phyloP scores from a whole-genome alignment of 805 yeast species.

The Candida cerambycidarum region DNA sequence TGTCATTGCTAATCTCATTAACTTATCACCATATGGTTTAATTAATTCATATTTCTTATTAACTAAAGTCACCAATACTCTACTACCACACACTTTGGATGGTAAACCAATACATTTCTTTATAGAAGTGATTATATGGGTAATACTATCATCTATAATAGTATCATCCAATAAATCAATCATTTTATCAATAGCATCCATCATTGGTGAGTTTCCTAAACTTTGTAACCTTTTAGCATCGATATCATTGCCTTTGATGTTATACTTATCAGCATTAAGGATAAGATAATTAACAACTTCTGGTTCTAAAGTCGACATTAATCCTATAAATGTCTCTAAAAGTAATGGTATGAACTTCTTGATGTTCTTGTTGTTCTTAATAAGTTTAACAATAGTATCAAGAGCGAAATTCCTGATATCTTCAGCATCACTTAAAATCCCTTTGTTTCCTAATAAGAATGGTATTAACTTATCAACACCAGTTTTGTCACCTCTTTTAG shows the following conservation, averaged over 20 bases:
- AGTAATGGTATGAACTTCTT: slow-evolving; percentile 69
- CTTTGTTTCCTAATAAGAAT: slow-evolving; percentile 74
- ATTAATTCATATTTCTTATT: slow-evolving; percentile 49
- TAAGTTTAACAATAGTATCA: slow-evolving; percentile 67
- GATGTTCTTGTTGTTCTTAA: slow-evolving; percentile 59
- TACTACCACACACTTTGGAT: slow-evolving; percentile 82
- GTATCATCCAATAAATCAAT: slow-evolving; percentile 55
- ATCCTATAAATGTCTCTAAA: slow-evolving; percentile 62
- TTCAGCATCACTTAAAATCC: slow-evolving; percentile 80
- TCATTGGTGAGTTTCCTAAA: slow-evolving; percentile 80
- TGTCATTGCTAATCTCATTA: slow-evolving; percentile 55
- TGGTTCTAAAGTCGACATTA: slow-evolving; percentile 89
- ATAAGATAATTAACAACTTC: slow-evolving; percentile 83
- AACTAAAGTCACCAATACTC: slow-evolving; percentile 64
- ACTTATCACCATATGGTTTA: slow-evolving; percentile 56
- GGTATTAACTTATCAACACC: slow-evolving; percentile 67
- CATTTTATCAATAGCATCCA: slow-evolving; percentile 78
- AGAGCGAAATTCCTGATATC: slow-evolving; percentile 78
- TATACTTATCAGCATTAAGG: slow-evolving; percentile 85
- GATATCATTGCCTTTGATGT: slow-evolving; percentile 65
- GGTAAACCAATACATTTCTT: slow-evolving; percentile 83
- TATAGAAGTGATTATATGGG: slow-evolving; percentile 53
- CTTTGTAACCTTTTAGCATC: slow-evolving; percentile 76
- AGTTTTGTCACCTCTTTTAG: slow-evolving; percentile 30
- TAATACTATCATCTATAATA: slow-evolving; percentile 49